Conservation (phyloP, 73 alveolate genomes). For the Tetrahymena malaccensis region DNA sequence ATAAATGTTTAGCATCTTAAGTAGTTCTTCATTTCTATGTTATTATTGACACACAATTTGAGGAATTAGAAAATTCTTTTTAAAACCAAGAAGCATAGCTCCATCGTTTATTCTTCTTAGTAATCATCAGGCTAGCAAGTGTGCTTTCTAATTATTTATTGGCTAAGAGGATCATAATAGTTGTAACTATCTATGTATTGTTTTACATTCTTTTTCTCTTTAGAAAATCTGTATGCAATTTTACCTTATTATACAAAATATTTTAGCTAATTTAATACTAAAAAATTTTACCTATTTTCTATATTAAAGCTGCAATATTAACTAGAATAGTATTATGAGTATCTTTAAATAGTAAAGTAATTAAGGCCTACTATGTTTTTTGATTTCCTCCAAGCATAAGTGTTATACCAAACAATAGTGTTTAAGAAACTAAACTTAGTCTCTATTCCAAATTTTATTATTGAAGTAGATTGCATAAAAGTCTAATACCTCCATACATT, state of each 20-base stretch:
- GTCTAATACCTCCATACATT: neutral
- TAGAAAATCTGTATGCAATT: neutral
- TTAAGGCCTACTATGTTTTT: neutral
- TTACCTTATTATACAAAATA: neutral
- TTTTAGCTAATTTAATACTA: neutral
- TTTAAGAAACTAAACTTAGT: neutral
- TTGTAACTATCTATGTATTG: neutral
- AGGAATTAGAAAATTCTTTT: neutral
- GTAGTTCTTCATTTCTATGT: neutral
- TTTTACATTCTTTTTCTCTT: neutral
- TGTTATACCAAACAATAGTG: neutral
- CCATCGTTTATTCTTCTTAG: neutral
- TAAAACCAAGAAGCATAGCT: neutral
- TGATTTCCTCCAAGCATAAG: neutral
- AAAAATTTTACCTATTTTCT: neutral
- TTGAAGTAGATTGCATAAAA: neutral
- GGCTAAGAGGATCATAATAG: neutral
- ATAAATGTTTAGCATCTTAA: neutral
- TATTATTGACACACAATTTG: neutral
- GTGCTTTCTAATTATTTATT: neutral
- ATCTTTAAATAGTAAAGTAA: neutral
- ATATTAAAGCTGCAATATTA: neutral
- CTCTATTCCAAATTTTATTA: neutral
- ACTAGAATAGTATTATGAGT: neutral
- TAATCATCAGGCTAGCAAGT: neutral